These are phyloP conservation scores for Neofusicoccum ribis DNA, from an alignment of 2,329 filamentous ascomycete species.

Conservation along the genomic window DNA sequence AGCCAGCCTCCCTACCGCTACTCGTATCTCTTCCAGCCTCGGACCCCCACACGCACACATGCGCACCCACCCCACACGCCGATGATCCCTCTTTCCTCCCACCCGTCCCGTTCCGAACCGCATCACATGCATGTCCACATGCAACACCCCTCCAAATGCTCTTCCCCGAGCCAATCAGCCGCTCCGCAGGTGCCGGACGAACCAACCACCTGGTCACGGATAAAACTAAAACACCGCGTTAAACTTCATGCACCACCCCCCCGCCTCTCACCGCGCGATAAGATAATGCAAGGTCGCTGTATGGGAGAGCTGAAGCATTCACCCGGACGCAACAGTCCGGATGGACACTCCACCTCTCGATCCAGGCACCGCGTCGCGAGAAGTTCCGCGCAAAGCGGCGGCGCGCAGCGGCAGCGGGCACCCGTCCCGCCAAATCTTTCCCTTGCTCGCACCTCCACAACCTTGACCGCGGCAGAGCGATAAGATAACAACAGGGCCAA, in stretches of 20 bases:
- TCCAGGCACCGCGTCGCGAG: no score
- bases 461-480: no score
- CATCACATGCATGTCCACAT: constrained; percentile 10
- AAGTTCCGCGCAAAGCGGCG: no score
- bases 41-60: not conserved
- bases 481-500: no score
- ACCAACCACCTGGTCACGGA: not conserved
- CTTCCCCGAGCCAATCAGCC: not conserved
- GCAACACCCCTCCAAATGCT: not conserved
- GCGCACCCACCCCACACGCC: not conserved
- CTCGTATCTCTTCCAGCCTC: not conserved
- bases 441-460: no score
- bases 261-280: not conserved
- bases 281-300: not conserved
- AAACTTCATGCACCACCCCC: not conserved
- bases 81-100: not conserved
- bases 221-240: not conserved
- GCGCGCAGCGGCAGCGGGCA: no score
- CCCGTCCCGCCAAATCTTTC: no score
- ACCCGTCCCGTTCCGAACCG: constrained; percentile 10
- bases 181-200: not conserved
- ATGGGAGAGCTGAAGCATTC: no score
- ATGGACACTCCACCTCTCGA: no score
- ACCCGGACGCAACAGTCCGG: no score
- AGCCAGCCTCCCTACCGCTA: not conserved